phyloP scores from a whole-genome alignment of 1,284 basidiomycete species.

The Trametes sp. region DNA sequence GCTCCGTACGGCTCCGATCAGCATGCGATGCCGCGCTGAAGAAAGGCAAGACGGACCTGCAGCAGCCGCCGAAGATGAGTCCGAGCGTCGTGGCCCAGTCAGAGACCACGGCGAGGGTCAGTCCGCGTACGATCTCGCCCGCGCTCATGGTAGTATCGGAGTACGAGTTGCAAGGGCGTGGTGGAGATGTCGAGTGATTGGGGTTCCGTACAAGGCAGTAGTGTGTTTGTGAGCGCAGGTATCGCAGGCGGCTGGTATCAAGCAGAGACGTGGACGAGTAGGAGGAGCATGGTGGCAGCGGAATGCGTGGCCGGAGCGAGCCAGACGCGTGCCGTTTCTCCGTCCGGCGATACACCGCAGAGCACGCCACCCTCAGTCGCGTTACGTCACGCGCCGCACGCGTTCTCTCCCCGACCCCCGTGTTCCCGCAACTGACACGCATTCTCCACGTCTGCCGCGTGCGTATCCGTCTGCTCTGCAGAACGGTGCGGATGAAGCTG shows the following conservation, averaged over 20 bases:
- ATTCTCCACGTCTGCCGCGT: too few species aligned
- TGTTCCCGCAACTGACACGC: too few species aligned
- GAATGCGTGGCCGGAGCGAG: neutral
- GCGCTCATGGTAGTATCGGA: conserved; percentile 20
- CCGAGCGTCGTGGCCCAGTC: conserved; percentile 56
- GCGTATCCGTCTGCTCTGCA: neutral
- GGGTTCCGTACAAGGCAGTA: too few species aligned
- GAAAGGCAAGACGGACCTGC: conserved; percentile 56
- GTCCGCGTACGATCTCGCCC: conserved; percentile 24
- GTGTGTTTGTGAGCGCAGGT: too few species aligned
- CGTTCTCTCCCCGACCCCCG: neutral
- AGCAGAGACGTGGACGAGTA: neutral
- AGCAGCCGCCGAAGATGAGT: conserved; percentile 65
- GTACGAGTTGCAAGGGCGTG: neutral
- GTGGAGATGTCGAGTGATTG: neutral
- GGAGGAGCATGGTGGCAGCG: neutral
- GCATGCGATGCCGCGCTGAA: conserved; percentile 30
- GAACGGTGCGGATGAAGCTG: too few species aligned
- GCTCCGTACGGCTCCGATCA: conserved; percentile 22
- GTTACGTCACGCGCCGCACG: conserved; percentile 23
- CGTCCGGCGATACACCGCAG: conserved; percentile 4
- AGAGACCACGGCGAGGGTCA: conserved; percentile 35
- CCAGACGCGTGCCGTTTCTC: conserved; percentile 14
- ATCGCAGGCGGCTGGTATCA: neutral
- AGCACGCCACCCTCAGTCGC: conserved; percentile 10